Evolutionary conservation across 148 eudicot species (phyloP).

Genomic region (Amaranthus cruentus): DNA sequence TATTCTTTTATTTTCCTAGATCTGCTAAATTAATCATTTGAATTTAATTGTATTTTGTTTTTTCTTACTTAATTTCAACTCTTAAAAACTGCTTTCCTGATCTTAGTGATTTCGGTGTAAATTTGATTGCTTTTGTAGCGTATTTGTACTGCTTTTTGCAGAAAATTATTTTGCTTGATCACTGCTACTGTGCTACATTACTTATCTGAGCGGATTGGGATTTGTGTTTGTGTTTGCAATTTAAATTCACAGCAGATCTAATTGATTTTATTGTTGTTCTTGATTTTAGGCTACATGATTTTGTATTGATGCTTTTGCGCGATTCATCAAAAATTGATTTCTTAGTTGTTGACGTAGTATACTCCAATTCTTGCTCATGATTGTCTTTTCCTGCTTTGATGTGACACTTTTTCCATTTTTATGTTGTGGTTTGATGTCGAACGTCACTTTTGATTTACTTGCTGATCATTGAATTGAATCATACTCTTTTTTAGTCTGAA

Average conservation of each 20-base stretch:
- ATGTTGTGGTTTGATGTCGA: too few relatives aligned
- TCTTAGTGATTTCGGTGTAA: constrained; percentile 8
- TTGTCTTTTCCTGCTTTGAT: neutral
- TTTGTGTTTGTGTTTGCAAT: neutral
- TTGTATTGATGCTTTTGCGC: neutral
- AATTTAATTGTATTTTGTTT: neutral
- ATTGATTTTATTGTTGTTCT: neutral
- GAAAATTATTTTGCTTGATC: neutral
- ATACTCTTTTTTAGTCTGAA: neutral
- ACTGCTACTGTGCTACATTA: neutral
- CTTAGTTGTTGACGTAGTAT: neutral
- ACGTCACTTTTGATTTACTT: neutral
- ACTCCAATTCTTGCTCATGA: neutral
- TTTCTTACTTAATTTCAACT: too few relatives aligned
- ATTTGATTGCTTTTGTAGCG: neutral
- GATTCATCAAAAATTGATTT: neutral
- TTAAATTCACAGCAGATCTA: neutral
- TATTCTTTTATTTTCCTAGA: constrained; percentile 17
- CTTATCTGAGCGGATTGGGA: neutral
- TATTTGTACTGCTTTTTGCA: neutral
- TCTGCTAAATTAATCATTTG: constrained; percentile 12
- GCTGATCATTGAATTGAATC: constrained; percentile 7
- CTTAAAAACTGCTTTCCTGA: neutral
- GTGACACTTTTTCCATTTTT: neutral
- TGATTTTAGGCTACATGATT: neutral